These are phyloP conservation scores for Sphagnurus paluster DNA, from an alignment of 1,284 basidiomycete genomes.

Conservation along the genomic window DNA sequence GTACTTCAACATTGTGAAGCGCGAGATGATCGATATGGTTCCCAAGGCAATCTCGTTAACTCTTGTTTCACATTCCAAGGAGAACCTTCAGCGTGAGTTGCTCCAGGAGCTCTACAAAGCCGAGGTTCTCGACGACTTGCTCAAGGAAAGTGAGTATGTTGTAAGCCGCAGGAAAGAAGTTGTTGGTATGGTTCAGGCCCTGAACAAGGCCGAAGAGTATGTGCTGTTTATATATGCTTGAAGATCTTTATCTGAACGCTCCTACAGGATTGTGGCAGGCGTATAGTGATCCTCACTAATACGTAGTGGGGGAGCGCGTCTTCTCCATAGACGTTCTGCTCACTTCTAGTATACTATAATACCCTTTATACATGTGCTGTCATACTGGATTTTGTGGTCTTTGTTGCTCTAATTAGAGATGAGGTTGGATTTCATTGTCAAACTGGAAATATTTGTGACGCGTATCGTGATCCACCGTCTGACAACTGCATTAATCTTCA, in stretches of 20 bases:
- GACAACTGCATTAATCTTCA: too few species aligned
- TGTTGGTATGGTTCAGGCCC: conserved; percentile 82
- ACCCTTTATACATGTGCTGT: conserved; percentile 24
- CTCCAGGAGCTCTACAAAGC: conserved; percentile 90
- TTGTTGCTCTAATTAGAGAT: conserved; percentile 6
- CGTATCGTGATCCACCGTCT: too few species aligned
- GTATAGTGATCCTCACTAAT: too few species aligned
- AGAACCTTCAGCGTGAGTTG: conserved; percentile 88
- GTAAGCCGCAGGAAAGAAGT: conserved; percentile 88
- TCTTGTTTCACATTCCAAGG: conserved; percentile 90
- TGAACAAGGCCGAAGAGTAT: conserved; percentile 91
- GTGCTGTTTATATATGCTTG: conserved; percentile 31
- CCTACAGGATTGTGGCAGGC: conserved; percentile 30
- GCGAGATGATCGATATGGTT: conserved; percentile 99
- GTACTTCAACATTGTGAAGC: conserved; percentile 97
- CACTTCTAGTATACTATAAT: conserved; percentile 25
- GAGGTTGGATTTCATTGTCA: background rate
- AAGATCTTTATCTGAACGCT: background rate
- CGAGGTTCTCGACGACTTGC: conserved; percentile 87
- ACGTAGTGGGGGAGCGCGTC: too few species aligned
- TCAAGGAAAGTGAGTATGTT: conserved; percentile 90
- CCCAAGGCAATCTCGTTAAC: conserved; percentile 96
- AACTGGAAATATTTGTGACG: too few species aligned
- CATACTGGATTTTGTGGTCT: conserved; percentile 15
- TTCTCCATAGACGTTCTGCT: conserved; percentile 11